Base-by-base conservation (phyloP, 1,284 basidiomycete genomes). In the Lentinus polychrous region DNA sequence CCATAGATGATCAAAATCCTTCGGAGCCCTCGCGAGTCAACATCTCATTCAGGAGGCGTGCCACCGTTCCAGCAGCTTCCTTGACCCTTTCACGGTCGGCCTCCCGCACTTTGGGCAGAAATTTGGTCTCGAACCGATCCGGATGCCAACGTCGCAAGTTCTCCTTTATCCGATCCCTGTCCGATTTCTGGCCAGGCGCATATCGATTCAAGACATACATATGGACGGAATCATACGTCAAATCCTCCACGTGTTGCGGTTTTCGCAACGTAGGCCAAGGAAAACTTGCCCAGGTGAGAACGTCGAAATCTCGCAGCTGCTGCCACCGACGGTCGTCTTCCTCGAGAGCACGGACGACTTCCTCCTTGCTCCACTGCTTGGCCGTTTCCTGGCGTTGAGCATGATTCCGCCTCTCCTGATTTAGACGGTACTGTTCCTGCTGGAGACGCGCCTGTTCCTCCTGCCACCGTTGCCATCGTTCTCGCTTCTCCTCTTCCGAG, bases 201-300 rank as follows among this genome's bases (percentile, higher is more conserved):
- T 77, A 63, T 11, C 75, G 67, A 18, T 78, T 78, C 45, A 78
- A 65, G 50, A 87, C 69, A 53, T 86, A 87, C 34, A 75, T 73
- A 27, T 70, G 68, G 51, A 88, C 75, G 8, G 70, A 72, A 17
- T 66, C 58, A 14, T 70, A 64, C 1, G 76, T 82, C 53, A 88
- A 68, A 3, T 83, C 81, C 35, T 83, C 81, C 8, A 78, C 73
- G 23, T 59, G 61, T 20, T 62, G 68, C 2, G 82, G 79, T 37
- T 66, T 67, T 60, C 70, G 76, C 58, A 85, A 68, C 65, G 78
- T 69, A 1, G 86, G 85, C 85, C 85, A 88, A 18, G 86, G 85
- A 56, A 88, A 78, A 53, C 73, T 72, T 33, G 73, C 66, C 82
- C 82, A 86, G 44, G 58, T 60, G 43, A 74, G 59, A 46, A 58